These are phyloP conservation scores for Guadua angustifolia DNA, from an alignment of 176 grass and related monocot species.

Conservation along the genomic window DNA sequence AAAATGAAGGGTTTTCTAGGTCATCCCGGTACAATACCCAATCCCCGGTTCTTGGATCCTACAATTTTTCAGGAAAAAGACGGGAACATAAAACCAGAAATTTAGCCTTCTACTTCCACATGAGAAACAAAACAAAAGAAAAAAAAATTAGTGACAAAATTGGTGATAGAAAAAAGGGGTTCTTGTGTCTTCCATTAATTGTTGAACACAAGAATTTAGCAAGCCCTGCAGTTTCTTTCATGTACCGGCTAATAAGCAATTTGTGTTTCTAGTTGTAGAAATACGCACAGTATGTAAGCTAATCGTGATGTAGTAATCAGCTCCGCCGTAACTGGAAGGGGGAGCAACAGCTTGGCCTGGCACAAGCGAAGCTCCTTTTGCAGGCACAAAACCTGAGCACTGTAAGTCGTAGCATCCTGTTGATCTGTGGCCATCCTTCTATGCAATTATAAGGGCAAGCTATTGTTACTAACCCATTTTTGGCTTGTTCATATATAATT, in stretches of 20 bases:
- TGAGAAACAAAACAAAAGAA: no score
- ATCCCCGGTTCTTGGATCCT: background rate
- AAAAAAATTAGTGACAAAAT: no score
- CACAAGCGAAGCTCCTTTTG: background rate
- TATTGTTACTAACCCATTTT: no score
- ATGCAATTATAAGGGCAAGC: background rate
- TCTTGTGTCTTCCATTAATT: no score
- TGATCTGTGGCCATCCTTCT: conserved; percentile 10
- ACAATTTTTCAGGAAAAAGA: background rate
- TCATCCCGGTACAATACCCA: background rate
- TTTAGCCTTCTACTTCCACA: no score
- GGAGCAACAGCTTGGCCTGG: conserved; percentile 1
- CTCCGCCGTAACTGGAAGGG: background rate
- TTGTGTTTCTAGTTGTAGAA: background rate
- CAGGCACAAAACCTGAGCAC: background rate
- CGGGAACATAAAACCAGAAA: no score
- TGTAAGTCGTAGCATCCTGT: conserved; percentile 15
- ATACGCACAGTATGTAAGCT: conserved; percentile 2
- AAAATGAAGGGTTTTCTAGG: background rate
- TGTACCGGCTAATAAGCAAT: no score
- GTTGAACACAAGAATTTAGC: no score
- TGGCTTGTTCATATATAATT: no score
- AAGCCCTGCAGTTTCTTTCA: no score
- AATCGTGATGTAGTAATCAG: background rate
- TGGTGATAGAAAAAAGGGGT: no score